Evolutionary conservation across 345 rosid genomes (phyloP).

Genomic region (Psidium guajava): DNA sequence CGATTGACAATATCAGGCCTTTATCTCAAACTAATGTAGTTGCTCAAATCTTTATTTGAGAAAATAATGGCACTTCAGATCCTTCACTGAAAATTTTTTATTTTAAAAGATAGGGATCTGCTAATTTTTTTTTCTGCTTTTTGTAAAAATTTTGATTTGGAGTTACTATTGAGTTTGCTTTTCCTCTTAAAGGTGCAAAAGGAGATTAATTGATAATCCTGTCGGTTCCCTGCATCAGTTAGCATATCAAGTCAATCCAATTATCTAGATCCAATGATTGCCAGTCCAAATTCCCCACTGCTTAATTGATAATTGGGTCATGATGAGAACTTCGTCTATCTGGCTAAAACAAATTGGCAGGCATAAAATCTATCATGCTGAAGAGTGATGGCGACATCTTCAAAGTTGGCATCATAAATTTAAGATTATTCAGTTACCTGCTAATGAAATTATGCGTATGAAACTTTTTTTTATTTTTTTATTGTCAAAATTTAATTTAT

Average conservation of each 20-base stretch:
- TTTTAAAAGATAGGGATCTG: not conserved
- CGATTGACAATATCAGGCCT: too few species aligned
- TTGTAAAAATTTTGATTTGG: not conserved
- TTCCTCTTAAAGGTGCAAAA: not conserved
- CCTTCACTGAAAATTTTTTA: too few species aligned
- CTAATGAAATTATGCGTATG: too few species aligned
- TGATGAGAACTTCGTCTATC: not conserved
- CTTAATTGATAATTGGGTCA: not conserved
- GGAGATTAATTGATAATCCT: not conserved
- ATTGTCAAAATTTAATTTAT: too few species aligned
- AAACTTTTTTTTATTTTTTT: too few species aligned
- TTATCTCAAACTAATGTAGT: too few species aligned
- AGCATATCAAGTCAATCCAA: not conserved
- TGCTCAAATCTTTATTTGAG: too few species aligned
- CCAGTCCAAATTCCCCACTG: not conserved
- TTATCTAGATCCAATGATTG: not conserved
- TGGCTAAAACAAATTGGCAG: not conserved
- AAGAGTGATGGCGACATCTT: not conserved
- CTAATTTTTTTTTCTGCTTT: not conserved
- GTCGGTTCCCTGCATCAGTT: not conserved
- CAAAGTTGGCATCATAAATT: not conserved
- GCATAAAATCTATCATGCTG: not conserved
- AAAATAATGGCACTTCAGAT: too few species aligned
- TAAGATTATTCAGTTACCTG: not conserved
- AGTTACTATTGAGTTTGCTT: not conserved